phyloP scores from a whole-genome alignment of 2,329 filamentous ascomycete species.

The Didymella segeticola region DNA sequence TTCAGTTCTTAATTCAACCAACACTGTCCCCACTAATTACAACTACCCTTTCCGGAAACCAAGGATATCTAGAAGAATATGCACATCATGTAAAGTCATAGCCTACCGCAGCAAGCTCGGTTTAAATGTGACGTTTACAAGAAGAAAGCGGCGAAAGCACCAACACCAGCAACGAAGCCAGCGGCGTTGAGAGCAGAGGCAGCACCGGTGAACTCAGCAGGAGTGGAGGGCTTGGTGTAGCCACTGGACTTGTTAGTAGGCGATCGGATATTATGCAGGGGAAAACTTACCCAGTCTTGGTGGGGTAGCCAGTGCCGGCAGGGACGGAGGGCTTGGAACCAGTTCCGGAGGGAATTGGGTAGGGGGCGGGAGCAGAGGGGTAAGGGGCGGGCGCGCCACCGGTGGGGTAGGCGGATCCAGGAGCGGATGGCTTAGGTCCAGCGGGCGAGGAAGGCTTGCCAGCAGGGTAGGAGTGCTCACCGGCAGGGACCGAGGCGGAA shows the following conservation, averaged over 20 bases:
- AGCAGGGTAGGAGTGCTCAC: constrained; percentile 15
- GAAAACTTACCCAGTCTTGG: constrained; percentile 41
- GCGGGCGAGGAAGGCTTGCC: constrained; percentile 38
- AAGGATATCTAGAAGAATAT: constrained; percentile 38
- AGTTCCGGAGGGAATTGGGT: constrained; percentile 25
- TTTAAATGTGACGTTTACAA: constrained; percentile 51
- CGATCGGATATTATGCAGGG: neutral
- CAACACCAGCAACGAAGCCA: constrained; percentile 50
- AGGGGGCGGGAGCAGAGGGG: constrained; percentile 26
- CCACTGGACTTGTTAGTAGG: constrained; percentile 26
- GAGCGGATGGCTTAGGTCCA: constrained; percentile 32
- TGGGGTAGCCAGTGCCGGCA: constrained; percentile 40
- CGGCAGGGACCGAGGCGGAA: constrained; percentile 24
- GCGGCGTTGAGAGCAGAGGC: constrained; percentile 45
- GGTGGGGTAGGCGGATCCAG: constrained; percentile 18
- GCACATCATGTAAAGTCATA: constrained; percentile 51
- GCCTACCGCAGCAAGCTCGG: constrained; percentile 41
- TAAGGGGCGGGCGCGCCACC: constrained; percentile 6
- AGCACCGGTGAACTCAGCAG: constrained; percentile 49
- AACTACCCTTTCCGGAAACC: constrained; percentile 35
- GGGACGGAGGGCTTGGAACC: constrained; percentile 23
- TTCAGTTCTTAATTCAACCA: constrained; percentile 32
- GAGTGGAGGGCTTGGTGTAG: constrained; percentile 40
- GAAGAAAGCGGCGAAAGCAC: constrained; percentile 52
- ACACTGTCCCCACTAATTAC: constrained; percentile 36